Evolutionary conservation across 345 rosid genomes (phyloP), one percentile per base, ranked within the genome.

Genomic region (Isatis tinctoria): DNA sequence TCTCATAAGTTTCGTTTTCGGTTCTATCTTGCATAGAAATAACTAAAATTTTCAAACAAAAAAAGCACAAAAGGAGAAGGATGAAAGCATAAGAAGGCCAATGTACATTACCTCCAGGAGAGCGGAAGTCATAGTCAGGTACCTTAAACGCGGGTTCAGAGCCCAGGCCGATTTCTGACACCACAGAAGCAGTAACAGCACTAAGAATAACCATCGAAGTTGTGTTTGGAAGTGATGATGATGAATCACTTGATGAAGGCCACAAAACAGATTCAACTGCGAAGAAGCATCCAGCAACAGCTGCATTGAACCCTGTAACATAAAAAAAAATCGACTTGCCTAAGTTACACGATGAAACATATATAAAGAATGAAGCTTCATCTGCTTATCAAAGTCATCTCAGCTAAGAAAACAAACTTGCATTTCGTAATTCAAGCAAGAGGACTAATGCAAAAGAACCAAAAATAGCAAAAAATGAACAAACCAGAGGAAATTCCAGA

Each of bases 261-360:
- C 98, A 89, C 79, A 93, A 74, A 63, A 91, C 96, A 4, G 97
- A 93, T 74, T 93, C 98, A 39, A 91, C 92, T 8, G 97, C 96
- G 26, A 93, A 93, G 80, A 91, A 93, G 59, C 97, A 93, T 66
- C 98, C 97, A 65, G 96, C 97, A 77, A 93, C 98, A 30, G 98
- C 98, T 45, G 98, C 96, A 69, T 93, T 93, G 84, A 93, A 93
- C 52, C 98, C 97, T 93, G 78, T 22, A 67, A 10, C 28, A 41
- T 49, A 45, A 2, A 44, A 64, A 22, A 64, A 22, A 27, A 18
- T 9, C 56, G 11, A 66, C 51, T 11, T 14, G 28, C 40, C 37
- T n/a, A 18, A 10, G 10, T 32, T 11, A 62, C n/a, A 45, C 28
- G 24, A 57, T 11, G 64, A 44, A 63, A 12, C 8, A 45, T 18